Evolutionary conservation across 176 grass and related monocot genomes (phyloP), one percentile per base, ranked within the genome.

Genomic region (Metroxylon sagu): DNA sequence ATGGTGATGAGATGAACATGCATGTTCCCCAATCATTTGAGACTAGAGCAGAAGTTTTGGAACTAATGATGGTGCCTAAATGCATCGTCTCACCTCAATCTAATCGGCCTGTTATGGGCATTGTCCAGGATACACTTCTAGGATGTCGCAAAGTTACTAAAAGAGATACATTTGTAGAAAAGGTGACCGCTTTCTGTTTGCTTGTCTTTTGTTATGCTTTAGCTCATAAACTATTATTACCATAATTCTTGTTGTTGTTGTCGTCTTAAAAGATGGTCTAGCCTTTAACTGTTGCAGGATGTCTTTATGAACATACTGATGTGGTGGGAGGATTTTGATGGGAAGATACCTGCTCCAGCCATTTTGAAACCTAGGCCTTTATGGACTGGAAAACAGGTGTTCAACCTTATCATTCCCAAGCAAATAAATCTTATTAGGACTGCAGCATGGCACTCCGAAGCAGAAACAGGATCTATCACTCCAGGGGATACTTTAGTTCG

Each of bases 1-100:
- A 96, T 3, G 92, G 92, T 35, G 92, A 96, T 75, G 92, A 96
- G 76, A 96, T 96, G 92, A 96, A 96, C 69, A 96, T 96, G 92
- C 92, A 96, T 82, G 86, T 96, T 31, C 92, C 91, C 2, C 87
- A 90, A 67, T 90, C 92, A 16, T 96, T 96, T 75, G 92, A 96
- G 79, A 88, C 92, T 17, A 83, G 92, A 60, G 80, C 92, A 30
- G 92, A 96, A 81, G 92, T 96, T 59, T 57, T 96, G 48, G 92
- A 96, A 64, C 69, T 96, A 64, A 96, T 96, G 92, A 96, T 96
- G 86, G 92, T 96, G 54, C 92, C 92, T 18, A 96, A 96, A 84
- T 96, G 86, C 43, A 96, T 96, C 8, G 92, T 96, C 0, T 96
- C 92, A 39, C 92, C 92, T 27, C 92, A 96, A 64, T 57, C 92